Evolutionary conservation across 257 asterid genomes (phyloP).

Genomic region (Thymus quinquecostatus): DNA sequence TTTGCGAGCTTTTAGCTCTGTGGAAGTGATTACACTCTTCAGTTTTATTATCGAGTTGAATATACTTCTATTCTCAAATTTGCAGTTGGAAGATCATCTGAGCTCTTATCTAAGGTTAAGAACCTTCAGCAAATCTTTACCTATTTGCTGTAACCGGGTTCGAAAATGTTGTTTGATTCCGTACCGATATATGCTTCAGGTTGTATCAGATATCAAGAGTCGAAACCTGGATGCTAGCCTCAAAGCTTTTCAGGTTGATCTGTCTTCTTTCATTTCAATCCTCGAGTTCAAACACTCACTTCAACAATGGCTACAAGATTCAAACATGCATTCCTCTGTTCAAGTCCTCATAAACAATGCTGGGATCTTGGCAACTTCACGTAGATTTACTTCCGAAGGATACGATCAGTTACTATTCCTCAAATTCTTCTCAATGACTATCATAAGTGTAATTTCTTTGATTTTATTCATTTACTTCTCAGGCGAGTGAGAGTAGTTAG

Average conservation of each 20-base stretch:
- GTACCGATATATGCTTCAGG: conserved; percentile 45
- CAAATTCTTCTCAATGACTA: conserved; percentile 1
- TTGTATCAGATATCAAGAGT: conserved; percentile 50
- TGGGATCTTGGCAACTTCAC: conserved; percentile 81
- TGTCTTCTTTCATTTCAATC: conserved; percentile 75
- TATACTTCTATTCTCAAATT: conserved; percentile 21
- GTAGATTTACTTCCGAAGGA: conserved; percentile 68
- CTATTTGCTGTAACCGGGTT: neutral
- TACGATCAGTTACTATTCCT: conserved; percentile 65
- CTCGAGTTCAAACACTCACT: conserved; percentile 67
- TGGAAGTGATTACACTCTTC: neutral
- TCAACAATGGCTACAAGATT: conserved; percentile 76
- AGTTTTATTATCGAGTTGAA: conserved; percentile 9
- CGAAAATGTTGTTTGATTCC: conserved; percentile 20
- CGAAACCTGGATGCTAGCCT: conserved; percentile 53
- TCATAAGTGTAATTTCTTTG: neutral
- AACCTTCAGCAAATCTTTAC: neutral
- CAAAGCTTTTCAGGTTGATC: conserved; percentile 71
- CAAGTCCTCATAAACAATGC: conserved; percentile 92
- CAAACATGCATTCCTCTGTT: conserved; percentile 69
- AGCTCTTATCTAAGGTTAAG: conserved; percentile 60
- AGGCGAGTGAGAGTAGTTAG: neutral
- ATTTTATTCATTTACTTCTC: neutral
- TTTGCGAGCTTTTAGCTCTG: neutral
- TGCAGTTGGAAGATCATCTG: conserved; percentile 87